Base-by-base conservation (phyloP, 345 rosid species). In the Salix exigua region DNA sequence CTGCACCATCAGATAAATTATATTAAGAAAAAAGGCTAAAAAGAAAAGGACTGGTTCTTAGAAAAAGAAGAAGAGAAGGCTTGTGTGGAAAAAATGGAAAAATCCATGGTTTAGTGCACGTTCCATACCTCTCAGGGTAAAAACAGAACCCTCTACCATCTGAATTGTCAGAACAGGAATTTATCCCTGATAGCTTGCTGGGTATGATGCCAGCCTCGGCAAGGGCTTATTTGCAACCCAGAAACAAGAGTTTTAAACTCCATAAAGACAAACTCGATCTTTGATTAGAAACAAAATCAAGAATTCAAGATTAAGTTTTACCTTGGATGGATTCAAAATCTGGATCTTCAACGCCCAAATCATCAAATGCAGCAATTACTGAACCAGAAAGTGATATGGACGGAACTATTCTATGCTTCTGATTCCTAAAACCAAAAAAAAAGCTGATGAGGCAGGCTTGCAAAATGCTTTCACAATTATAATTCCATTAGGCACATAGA, bases 131-230 rank as follows among this genome's bases (percentile, higher is more conserved):
- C 70, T 91, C 90, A 72, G 99, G 97, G 65, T 62, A 76, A 83
- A 92, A 90, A 68, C 73, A 74, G 72, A 60, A 6, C 73, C 68
- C 71, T 37, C 42, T 76, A 30, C 70, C 76, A 71, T 86, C 70
- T 46, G 82, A 82, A 44, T 74, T 73, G 46, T 82, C 62, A 51
- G 83, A 77, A 75, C 66, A 30, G 68, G 82, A 79, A 77, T 63
- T 78, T n/a, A 8, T 73, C 30, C 67, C 61, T 2, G 79, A 76
- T 17, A 93, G 79, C 83, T 89, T 87, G 89, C 98, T 90, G 72
- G 85, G 84, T 74, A 86, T 75, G 68, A 93, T 77, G 68, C 99
- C 97, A 75, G 91, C 89, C 89, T 93, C 99, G 10, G 97, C 99
- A 63, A 91, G 80, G 71, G 89, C 97, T 95, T 81, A 55, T 86